phyloP scores from a whole-genome alignment of 257 asterid species.

The Penstemon barbatus region DNA sequence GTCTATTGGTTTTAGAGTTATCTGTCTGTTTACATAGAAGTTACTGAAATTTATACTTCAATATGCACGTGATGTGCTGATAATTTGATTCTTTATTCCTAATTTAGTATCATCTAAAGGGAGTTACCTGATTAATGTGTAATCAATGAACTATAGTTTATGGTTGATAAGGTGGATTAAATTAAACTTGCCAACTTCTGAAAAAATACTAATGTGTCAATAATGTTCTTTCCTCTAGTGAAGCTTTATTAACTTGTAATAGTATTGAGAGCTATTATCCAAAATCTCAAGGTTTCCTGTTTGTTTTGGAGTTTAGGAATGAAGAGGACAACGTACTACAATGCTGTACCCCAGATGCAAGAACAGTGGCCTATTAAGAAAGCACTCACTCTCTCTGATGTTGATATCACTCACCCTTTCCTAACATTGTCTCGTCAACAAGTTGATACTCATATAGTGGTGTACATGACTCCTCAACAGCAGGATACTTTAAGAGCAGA shows the following conservation, averaged over 20 bases:
- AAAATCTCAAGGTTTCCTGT: constrained; percentile 12
- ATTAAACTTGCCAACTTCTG: not conserved
- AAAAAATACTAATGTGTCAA: not conserved
- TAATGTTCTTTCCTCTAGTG: not conserved
- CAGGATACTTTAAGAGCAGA: constrained; percentile 56
- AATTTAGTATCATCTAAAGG: too few species aligned
- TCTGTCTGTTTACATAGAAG: not conserved
- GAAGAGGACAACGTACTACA: constrained; percentile 61
- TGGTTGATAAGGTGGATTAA: constrained; percentile 15
- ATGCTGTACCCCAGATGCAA: constrained; percentile 47
- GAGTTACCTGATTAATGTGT: not conserved
- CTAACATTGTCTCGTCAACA: constrained; percentile 80
- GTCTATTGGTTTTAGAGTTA: not conserved
- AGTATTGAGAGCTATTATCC: not conserved
- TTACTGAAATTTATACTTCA: not conserved
- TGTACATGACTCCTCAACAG: constrained; percentile 65
- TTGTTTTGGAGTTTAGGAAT: constrained; percentile 37
- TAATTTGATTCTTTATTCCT: not conserved
- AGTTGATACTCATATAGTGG: constrained; percentile 65
- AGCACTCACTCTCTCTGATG: constrained; percentile 71
- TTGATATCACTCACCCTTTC: constrained; percentile 81
- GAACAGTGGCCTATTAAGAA: constrained; percentile 80
- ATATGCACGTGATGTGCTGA: not conserved
- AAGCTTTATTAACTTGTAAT: constrained; percentile 9
- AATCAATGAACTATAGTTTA: not conserved